Evolutionary conservation across 208 protist species (phyloP).

Genomic region (Wallacemonas sp.): DNA sequence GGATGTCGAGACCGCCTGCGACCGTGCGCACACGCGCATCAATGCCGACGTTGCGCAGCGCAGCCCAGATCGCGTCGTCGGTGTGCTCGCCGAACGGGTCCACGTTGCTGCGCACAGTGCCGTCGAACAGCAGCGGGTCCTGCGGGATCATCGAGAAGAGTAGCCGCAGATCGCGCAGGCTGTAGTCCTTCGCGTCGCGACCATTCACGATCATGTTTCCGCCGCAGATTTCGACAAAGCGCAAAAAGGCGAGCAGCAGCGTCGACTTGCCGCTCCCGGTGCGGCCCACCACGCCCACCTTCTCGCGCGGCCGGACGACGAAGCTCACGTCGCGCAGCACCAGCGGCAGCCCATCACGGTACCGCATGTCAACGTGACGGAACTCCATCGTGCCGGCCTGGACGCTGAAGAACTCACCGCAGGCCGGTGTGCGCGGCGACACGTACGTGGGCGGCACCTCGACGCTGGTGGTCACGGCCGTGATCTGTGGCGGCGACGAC

Average conservation of each 20-base stretch:
- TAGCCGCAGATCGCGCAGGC: constrained; percentile 55
- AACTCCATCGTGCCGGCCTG: constrained; percentile 47
- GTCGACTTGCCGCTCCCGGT: constrained; percentile 89
- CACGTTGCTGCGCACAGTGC: constrained; percentile 75
- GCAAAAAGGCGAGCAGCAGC: constrained; percentile 66
- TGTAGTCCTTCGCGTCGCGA: constrained; percentile 27
- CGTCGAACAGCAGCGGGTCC: constrained; percentile 77
- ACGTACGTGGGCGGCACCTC: not conserved
- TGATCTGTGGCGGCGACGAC: not conserved
- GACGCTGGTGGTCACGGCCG: not conserved
- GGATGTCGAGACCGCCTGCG: constrained; percentile 34
- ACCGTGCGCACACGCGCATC: constrained; percentile 28
- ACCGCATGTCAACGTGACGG: constrained; percentile 69
- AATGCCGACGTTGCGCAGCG: constrained; percentile 49
- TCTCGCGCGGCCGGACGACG: constrained; percentile 56
- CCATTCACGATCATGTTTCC: constrained; percentile 57
- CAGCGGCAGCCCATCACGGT: constrained; percentile 68
- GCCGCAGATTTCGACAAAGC: constrained; percentile 51
- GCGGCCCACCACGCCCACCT: constrained; percentile 81
- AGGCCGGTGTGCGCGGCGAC: not conserved
- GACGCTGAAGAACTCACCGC: not conserved
- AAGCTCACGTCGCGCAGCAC: constrained; percentile 75
- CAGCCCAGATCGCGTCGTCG: constrained; percentile 45
- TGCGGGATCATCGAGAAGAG: constrained; percentile 81
- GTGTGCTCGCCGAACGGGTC: constrained; percentile 50